Evolutionary conservation across 2,329 filamentous ascomycete genomes (phyloP).

Genomic region (Scytalidium lignicola): DNA sequence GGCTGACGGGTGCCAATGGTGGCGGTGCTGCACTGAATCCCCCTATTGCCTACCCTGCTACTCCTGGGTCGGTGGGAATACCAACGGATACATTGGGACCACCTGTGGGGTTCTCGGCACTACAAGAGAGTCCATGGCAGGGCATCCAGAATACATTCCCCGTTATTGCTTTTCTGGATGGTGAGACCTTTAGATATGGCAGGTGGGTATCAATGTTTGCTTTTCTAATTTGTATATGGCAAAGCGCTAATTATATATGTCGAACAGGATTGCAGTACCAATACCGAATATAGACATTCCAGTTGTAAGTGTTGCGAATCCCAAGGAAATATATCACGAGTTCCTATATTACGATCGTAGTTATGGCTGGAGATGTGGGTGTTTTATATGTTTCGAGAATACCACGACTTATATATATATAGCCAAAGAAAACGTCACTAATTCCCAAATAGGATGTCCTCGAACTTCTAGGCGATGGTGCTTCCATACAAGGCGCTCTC

Average conservation of each 20-base stretch:
- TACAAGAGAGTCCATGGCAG: constrained; percentile 20
- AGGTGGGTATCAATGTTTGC: constrained; percentile 13
- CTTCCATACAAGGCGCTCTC: constrained; percentile 32
- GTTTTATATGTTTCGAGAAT: no score
- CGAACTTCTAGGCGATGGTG: constrained; percentile 33
- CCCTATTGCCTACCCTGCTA: constrained; percentile 19
- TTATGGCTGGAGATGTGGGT: no score
- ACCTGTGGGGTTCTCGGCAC: constrained; percentile 14
- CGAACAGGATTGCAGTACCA: constrained; percentile 30
- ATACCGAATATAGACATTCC: constrained; percentile 34
- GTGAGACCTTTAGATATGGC: constrained; percentile 32
- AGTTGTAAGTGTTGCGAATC: constrained; percentile 23
- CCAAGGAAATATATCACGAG: neutral
- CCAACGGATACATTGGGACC: constrained; percentile 11
- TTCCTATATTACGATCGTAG: neutral
- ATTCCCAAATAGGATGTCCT: constrained; percentile 30
- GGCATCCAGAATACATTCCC: constrained; percentile 33
- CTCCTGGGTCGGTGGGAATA: constrained; percentile 10
- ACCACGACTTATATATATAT: no score
- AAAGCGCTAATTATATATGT: constrained; percentile 7
- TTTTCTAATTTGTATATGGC: neutral
- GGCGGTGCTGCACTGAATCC: constrained; percentile 8
- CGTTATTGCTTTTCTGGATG: constrained; percentile 39
- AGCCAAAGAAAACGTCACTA: no score
- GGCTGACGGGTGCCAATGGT: constrained; percentile 25